Evolutionary conservation across 495 filamentous ascomycete species (phyloP).

Genomic region (Penicillium argentinense): DNA sequence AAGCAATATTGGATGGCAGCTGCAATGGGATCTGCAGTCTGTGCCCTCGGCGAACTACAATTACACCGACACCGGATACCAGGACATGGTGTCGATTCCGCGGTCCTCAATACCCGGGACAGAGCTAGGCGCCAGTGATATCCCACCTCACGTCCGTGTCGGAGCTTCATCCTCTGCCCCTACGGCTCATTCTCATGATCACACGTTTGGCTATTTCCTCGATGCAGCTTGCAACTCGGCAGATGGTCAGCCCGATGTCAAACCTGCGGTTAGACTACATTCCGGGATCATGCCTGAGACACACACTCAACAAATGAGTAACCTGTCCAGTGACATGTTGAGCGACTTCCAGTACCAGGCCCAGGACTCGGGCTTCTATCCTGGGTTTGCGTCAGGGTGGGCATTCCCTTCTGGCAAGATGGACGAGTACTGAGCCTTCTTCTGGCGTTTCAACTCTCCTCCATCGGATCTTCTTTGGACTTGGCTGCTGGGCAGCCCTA

Average conservation of each 20-base stretch:
- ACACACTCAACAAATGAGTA: slow-evolving; percentile 18
- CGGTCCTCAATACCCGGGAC: slow-evolving; percentile 18
- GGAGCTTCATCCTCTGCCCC: slow-evolving; percentile 10
- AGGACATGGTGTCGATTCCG: slow-evolving; percentile 22
- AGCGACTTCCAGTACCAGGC: slow-evolving; percentile 27
- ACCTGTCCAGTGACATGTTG: slow-evolving; percentile 29
- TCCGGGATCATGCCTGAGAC: slow-evolving; percentile 14
- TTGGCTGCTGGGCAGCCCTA: slow-evolving; percentile 15
- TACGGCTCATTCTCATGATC: slow-evolving; percentile 10
- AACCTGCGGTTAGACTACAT: slow-evolving; percentile 16
- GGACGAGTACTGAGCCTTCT: not conserved
- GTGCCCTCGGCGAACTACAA: slow-evolving; percentile 22
- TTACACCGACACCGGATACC: slow-evolving; percentile 27
- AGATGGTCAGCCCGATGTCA: slow-evolving; percentile 16
- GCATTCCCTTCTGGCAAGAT: slow-evolving; percentile 31
- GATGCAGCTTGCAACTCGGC: slow-evolving; percentile 13
- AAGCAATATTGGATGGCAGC: slow-evolving; percentile 24
- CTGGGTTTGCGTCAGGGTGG: slow-evolving; percentile 31
- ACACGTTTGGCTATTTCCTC: slow-evolving; percentile 19
- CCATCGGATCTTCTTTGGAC: not conserved
- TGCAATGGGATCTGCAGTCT: slow-evolving; percentile 33
- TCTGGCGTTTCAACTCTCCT: not conserved
- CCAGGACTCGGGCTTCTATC: slow-evolving; percentile 28
- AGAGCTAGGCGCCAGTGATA: slow-evolving; percentile 19
- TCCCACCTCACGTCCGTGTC: slow-evolving; percentile 19